Evolutionary conservation across 192 early-diverging fungal species (phyloP).

Genomic region (Mycoemilia scoparia): DNA sequence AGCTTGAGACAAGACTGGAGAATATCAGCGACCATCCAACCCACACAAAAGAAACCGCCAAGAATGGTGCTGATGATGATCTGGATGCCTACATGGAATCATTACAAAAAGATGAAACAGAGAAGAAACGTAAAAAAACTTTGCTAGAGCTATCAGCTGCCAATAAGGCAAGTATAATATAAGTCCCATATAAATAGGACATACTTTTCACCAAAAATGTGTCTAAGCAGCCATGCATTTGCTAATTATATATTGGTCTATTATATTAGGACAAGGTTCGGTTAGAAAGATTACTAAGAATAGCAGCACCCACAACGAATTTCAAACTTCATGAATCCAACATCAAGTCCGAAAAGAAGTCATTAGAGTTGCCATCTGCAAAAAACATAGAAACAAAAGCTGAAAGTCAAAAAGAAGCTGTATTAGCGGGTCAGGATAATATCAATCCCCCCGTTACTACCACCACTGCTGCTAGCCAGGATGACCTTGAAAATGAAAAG

Average conservation of each 20-base stretch:
- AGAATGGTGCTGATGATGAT: conserved; percentile 29
- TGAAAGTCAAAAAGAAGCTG: no score
- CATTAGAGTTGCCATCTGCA: no score
- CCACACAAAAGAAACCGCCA: background rate
- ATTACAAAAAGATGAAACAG: conserved; percentile 29
- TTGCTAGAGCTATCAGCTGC: conserved; percentile 1
- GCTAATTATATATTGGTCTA: conserved; percentile 2
- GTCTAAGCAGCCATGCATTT: conserved; percentile 1
- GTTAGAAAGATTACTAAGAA: no score
- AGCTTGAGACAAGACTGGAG: conserved; percentile 4
- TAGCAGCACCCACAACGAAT: no score
- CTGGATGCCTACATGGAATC: conserved; percentile 47
- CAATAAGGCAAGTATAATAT: background rate
- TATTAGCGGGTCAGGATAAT: no score
- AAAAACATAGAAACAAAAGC: no score
- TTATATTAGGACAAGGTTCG: no score
- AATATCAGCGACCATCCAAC: background rate
- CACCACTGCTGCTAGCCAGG: no score
- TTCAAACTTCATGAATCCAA: no score
- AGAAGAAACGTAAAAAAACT: conserved; percentile 6
- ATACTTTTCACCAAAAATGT: background rate
- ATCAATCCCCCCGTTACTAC: no score
- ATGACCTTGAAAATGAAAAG: conserved; percentile 3
- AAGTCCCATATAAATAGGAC: background rate
- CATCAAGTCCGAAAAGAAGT: no score